Evolutionary conservation across 768 basidiomycete genomes (phyloP).

Genomic region (Auriculariales sp.): DNA sequence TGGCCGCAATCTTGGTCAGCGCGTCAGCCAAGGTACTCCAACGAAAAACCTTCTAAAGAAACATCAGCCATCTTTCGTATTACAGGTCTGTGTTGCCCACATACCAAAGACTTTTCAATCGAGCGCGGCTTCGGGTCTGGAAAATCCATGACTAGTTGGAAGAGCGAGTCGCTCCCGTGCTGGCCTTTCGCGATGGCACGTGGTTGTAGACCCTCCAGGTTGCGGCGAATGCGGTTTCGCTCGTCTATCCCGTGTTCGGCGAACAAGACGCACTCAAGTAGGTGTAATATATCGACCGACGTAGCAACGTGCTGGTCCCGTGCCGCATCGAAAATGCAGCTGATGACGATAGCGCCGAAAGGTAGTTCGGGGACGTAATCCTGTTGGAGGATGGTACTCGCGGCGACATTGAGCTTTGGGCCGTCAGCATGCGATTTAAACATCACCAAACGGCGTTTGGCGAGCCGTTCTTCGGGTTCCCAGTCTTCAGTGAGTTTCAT

Average conservation of each 20-base stretch:
- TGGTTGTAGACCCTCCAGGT: conserved; percentile 85
- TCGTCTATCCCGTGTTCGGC: conserved; percentile 86
- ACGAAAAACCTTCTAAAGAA: conserved; percentile 47
- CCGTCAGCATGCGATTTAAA: conserved; percentile 73
- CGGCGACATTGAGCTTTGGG: conserved; percentile 60
- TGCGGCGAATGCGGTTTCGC: conserved; percentile 90
- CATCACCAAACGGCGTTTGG: conserved; percentile 72
- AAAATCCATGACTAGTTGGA: conserved; percentile 93
- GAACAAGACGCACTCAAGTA: conserved; percentile 66
- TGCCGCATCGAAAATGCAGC: conserved; percentile 83
- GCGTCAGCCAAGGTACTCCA: conserved; percentile 61
- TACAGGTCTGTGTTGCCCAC: conserved; percentile 22
- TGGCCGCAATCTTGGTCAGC: conserved; percentile 64
- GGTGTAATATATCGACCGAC: conserved; percentile 88
- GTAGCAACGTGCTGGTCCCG: conserved; percentile 73
- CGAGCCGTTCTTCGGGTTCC: conserved; percentile 47
- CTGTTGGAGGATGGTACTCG: conserved; percentile 56
- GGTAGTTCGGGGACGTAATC: conserved; percentile 32
- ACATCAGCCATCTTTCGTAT: conserved; percentile 27
- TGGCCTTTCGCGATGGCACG: conserved; percentile 83
- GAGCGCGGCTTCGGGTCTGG: conserved; percentile 87
- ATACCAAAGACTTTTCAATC: conserved; percentile 82
- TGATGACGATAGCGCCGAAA: conserved; percentile 73
- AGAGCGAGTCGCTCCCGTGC: conserved; percentile 68
- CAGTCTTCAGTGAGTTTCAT: conserved; percentile 23